Percentiles rank a stretch among this genome's conserved stretches.
These are phyloP conservation scores for Hanseniaspora occidentalis DNA, from an alignment of 805 yeast species.

Conservation along the genomic window DNA sequence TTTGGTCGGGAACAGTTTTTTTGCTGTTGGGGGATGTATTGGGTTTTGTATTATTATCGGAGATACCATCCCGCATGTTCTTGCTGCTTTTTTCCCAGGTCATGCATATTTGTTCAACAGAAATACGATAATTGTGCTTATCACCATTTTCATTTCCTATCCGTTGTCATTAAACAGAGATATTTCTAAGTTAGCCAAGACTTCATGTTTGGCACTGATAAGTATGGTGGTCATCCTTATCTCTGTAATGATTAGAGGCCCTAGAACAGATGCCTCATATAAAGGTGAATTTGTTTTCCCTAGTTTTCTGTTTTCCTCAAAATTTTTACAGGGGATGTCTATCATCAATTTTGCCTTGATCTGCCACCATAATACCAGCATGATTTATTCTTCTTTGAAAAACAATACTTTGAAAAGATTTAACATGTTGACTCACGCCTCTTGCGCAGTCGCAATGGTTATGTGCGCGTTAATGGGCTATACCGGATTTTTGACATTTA, in stretches of 20 bases:
- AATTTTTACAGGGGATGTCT: conserved; percentile 80
- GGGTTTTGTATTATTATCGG: conserved; percentile 94
- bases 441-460: conserved; percentile 69
- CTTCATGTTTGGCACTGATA: conserved; percentile 72
- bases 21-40: conserved; percentile 90
- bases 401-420: conserved; percentile 69
- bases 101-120: conserved; percentile 38
- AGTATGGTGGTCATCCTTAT: conserved; percentile 73
- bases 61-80: conserved; percentile 86
- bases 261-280: conserved; percentile 35
- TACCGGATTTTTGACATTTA: conserved; percentile 66
- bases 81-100: conserved; percentile 49
- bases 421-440: conserved; percentile 65
- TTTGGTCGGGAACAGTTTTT: conserved; percentile 66
- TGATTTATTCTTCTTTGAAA: conserved; percentile 73
- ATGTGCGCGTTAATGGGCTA: conserved; percentile 71
- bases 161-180: conserved; percentile 74
- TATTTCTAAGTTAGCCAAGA: conserved; percentile 76
- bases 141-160: conserved; percentile 61
- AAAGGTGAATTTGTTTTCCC: conserved; percentile 46
- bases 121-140: conserved; percentile 55
- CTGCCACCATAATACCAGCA: conserved; percentile 88
- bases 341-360: conserved; percentile 92
- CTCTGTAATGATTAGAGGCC: conserved; percentile 66
- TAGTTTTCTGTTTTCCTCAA: conserved; percentile 12